phyloP scores from a whole-genome alignment of 305 asterid genomes.

The Nicotiana rustica region DNA sequence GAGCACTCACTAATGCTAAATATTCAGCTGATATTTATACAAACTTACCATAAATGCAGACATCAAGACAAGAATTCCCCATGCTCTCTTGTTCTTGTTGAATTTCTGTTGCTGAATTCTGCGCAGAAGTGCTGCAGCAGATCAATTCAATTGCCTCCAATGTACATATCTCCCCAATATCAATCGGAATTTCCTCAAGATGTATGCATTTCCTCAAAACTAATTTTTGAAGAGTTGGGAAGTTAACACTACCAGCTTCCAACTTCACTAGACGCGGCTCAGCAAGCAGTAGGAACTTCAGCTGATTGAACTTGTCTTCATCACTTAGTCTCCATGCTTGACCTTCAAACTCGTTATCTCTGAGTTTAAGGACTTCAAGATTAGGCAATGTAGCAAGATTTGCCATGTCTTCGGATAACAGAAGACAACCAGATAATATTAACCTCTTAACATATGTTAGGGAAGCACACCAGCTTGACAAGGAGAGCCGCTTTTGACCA shows the following conservation, averaged over 20 bases:
- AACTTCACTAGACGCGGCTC: constrained; percentile 28
- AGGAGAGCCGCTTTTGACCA: constrained; percentile 1
- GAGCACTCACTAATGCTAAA: not conserved
- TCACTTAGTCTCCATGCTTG: constrained; percentile 23
- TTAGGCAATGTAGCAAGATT: constrained; percentile 31
- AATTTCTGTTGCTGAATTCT: constrained; percentile 17
- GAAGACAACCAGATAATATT: constrained; percentile 33
- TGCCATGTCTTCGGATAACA: constrained; percentile 23
- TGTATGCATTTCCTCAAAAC: constrained; percentile 9
- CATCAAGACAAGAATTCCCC: constrained; percentile 30
- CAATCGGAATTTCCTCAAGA: constrained; percentile 33
- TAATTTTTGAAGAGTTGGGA: constrained; percentile 30
- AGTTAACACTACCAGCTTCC: constrained; percentile 24
- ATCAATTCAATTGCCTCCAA: constrained; percentile 33
- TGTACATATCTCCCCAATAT: constrained; percentile 33
- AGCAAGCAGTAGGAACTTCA: constrained; percentile 25
- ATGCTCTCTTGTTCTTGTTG: constrained; percentile 26
- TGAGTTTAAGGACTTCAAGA: constrained; percentile 38
- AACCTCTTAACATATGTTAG: constrained; percentile 30
- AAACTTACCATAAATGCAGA: constrained; percentile 20
- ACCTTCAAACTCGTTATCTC: constrained; percentile 32
- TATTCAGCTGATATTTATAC: constrained; percentile 6
- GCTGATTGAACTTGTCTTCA: constrained; percentile 18
- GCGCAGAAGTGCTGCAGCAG: constrained; percentile 30
- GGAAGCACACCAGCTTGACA: constrained; percentile 26